Evolutionary conservation across 805 yeast species (phyloP).

Genomic region (Clavispora phyllophila): DNA sequence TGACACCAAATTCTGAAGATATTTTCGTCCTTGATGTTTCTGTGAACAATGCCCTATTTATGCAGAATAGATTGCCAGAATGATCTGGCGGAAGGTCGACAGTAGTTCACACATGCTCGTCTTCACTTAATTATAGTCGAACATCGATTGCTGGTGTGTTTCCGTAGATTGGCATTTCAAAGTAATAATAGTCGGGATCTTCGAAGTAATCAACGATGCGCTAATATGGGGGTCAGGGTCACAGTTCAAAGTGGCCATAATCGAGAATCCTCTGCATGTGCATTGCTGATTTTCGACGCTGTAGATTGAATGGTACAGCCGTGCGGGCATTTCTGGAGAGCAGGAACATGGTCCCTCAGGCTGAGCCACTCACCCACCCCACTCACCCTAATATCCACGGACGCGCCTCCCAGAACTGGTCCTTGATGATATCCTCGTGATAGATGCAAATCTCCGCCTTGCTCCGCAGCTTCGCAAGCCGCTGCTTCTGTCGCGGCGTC

Average conservation of each 20-base stretch:
- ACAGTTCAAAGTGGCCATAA: slow-evolving; percentile 73
- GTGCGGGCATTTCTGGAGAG: too few relatives aligned
- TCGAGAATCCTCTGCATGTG: too few relatives aligned
- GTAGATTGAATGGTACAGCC: too few relatives aligned
- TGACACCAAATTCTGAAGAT: slow-evolving; percentile 73
- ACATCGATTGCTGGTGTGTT: slow-evolving; percentile 88
- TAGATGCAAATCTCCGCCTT: slow-evolving; percentile 41
- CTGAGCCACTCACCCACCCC: too few relatives aligned
- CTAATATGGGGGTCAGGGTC: slow-evolving; percentile 84
- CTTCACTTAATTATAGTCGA: slow-evolving; percentile 85
- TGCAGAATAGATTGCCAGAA: slow-evolving; percentile 73
- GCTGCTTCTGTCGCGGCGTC: slow-evolving; percentile 44
- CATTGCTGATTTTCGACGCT: too few relatives aligned
- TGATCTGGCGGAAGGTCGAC: slow-evolving; percentile 76
- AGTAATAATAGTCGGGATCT: slow-evolving; percentile 81
- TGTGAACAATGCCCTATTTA: slow-evolving; percentile 79
- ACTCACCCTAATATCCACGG: slow-evolving; percentile 23
- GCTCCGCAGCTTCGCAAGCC: slow-evolving; percentile 43
- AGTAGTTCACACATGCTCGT: slow-evolving; percentile 74
- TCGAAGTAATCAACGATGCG: slow-evolving; percentile 87
- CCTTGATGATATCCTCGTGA: slow-evolving; percentile 62
- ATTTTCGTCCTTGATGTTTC: slow-evolving; percentile 95
- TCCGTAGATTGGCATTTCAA: slow-evolving; percentile 91
- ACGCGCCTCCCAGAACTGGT: slow-evolving; percentile 54
- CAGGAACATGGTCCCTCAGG: too few relatives aligned